Base-by-base conservation (phyloP, 805 yeast species). In the Myxozyma kluyveri region DNA sequence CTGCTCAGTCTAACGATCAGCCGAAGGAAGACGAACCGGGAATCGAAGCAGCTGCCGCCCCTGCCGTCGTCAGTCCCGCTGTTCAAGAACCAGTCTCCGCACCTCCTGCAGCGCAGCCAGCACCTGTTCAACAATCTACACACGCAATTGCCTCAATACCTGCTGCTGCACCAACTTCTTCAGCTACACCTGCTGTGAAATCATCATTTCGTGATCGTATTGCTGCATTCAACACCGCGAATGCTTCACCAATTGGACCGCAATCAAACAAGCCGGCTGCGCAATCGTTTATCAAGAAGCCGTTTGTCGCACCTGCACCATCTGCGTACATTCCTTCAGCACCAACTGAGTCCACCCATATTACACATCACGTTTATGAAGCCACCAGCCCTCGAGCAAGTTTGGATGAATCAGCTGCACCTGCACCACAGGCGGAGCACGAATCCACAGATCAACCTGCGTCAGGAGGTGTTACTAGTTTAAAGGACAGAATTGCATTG, bases 401-500 rank as follows among this genome's bases (percentile, higher is more conserved):
- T 6, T 40, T 38, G 33, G 42, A 7, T 9, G 39, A 29, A n/a
- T 19, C 42, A 23, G 48, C 26, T 10, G 42, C 22, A 10, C n/a
- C 19, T 17, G n/a, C 38, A 5, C 49, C 49, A 26, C 52, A 47
- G 31, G 37, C 35, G 31, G 52, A 42, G 31, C 42, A 48, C 14
- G 32, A 49, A 5, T 6, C 24, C 6, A 37, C 33, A 3, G 57
- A 54, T 19, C 58, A 56, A 54, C 47, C 54, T 32, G 54, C 49
- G 23, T 52, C 32, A 14, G 29, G 59, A 14, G 57, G 64, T n/a
- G 59, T 50, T 60, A 69, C 89, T 72, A 84, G 95, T 51, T 73
- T 91, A 62, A 85, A 85, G 65, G 97, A 93, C 61, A 78, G 98
- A 59, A 88, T 91, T 65, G 88, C 88, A 3, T 63, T 87, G 63